Evolutionary conservation across 2,329 filamentous ascomycete species (phyloP).

Genomic region (Beauveria scarabaeidicola): DNA sequence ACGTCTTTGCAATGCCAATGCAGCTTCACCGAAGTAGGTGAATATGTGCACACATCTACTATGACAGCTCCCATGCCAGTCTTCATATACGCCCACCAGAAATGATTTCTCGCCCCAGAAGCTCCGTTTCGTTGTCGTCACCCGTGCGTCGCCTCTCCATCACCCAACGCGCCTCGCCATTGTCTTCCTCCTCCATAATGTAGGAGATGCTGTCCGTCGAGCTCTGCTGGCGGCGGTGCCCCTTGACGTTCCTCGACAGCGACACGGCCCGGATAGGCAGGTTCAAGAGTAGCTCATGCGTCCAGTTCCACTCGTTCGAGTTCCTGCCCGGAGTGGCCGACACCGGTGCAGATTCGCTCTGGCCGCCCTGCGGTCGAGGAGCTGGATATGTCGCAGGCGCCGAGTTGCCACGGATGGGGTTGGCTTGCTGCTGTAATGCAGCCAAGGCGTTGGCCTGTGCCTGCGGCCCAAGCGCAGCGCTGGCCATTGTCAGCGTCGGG

Average conservation of each 20-base stretch:
- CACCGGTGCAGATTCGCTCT: constrained; percentile 9
- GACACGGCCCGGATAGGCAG: neutral
- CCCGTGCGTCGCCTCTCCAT: constrained; percentile 59
- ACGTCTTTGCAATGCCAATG: too few relatives aligned
- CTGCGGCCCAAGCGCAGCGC: constrained; percentile 18
- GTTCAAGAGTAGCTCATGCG: neutral
- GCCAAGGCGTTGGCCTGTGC: neutral
- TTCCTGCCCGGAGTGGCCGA: constrained; percentile 1
- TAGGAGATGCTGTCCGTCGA: constrained; percentile 66
- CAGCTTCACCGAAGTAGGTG: too few relatives aligned
- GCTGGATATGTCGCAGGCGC: constrained; percentile 1
- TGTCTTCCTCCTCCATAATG: constrained; percentile 52
- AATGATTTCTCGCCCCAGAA: constrained; percentile 58
- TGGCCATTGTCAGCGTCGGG: constrained; percentile 40
- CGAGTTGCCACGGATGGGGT: constrained; percentile 8
- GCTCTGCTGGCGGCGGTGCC: constrained; percentile 41
- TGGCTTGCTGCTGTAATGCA: neutral
- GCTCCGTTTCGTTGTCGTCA: constrained; percentile 55
- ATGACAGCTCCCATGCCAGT: neutral
- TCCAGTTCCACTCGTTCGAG: constrained; percentile 9
- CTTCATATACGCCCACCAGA: constrained; percentile 42
- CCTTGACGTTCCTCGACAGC: constrained; percentile 19
- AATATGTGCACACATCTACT: too few relatives aligned
- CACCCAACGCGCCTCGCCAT: constrained; percentile 56
- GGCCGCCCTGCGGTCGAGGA: neutral